Evolutionary conservation across 139 green algal genomes (phyloP).

Genomic region (Tetradesmus obliquus): DNA sequence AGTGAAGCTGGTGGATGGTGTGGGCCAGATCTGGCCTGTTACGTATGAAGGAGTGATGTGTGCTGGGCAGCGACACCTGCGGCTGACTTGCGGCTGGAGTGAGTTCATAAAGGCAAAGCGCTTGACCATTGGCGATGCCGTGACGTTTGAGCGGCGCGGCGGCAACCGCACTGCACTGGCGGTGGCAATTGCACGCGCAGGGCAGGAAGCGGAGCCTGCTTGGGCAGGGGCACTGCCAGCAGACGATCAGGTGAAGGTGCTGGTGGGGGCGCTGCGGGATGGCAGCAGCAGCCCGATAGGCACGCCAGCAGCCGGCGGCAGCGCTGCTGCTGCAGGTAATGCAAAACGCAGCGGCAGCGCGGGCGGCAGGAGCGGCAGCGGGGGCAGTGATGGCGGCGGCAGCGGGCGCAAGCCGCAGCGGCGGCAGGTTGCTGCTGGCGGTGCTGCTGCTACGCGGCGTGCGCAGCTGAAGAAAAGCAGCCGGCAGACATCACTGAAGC

Average conservation of each 20-base stretch:
- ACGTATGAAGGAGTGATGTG: slow-evolving; percentile 67
- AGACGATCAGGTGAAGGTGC: slow-evolving; percentile 22
- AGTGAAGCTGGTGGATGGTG: slow-evolving; percentile 46
- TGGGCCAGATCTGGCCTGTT: slow-evolving; percentile 10
- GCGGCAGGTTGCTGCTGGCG: neutral
- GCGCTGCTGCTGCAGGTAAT: neutral
- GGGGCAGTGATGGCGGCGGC: neutral
- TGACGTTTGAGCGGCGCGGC: slow-evolving; percentile 58
- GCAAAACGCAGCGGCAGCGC: neutral
- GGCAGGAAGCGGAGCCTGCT: neutral
- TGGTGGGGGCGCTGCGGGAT: neutral
- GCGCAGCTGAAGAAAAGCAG: neutral
- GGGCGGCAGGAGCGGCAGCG: slow-evolving; percentile 1
- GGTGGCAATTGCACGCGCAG: slow-evolving; percentile 45
- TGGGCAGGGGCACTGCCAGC: neutral
- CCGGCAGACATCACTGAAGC: neutral
- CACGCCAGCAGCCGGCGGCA: slow-evolving; percentile 1
- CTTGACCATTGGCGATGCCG: slow-evolving; percentile 45
- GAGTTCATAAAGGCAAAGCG: slow-evolving; percentile 54
- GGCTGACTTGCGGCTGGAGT: slow-evolving; percentile 62
- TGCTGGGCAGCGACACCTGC: slow-evolving; percentile 56
- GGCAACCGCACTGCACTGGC: slow-evolving; percentile 50
- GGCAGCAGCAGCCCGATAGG: neutral
- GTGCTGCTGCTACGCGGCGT: neutral
- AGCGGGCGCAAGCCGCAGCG: neutral